Conservation (phyloP, 306 rosid genomes). For the Gillenia trifoliata region DNA sequence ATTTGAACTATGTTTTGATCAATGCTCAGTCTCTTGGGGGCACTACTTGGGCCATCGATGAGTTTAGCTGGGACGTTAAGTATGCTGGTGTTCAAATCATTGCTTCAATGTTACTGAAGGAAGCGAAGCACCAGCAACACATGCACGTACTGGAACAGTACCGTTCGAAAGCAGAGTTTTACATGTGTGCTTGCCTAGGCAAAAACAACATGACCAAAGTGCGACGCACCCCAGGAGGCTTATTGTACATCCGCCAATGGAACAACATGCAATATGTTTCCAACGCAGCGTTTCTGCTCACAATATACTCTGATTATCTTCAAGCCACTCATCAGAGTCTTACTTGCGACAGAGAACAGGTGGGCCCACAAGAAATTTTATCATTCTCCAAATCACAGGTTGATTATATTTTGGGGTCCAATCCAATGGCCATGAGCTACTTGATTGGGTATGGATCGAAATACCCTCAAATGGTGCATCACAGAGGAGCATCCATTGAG, state of each 20-base stretch:
- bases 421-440: slow-evolving; percentile 67
- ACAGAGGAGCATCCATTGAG: slow-evolving; percentile 72
- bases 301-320: slow-evolving; percentile 54
- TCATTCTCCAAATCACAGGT: slow-evolving; percentile 65
- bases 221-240: slow-evolving; percentile 73
- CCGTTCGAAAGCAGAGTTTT: slow-evolving; percentile 57
- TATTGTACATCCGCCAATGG: slow-evolving; percentile 71
- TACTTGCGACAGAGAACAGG: slow-evolving; percentile 30
- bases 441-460: slow-evolving; percentile 55
- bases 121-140: slow-evolving; percentile 47
- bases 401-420: slow-evolving; percentile 73
- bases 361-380: slow-evolving; percentile 34
- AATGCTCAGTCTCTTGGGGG: slow-evolving; percentile 66
- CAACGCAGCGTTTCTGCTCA: slow-evolving; percentile 57
- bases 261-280: slow-evolving; percentile 79
- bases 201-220: slow-evolving; percentile 44
- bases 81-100: slow-evolving; percentile 62
- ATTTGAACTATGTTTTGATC: slow-evolving; percentile 44
- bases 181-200: slow-evolving; percentile 60
- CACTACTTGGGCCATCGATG: slow-evolving; percentile 65
- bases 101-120: slow-evolving; percentile 61
- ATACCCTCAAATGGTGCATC: slow-evolving; percentile 59
- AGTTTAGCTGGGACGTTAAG: slow-evolving; percentile 86
- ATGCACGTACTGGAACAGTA: slow-evolving; percentile 38
- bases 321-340: slow-evolving; percentile 35